A percentile compares a stretch with the other conserved stretches of the same genome.
phyloP scores from a whole-genome alignment of 1,284 basidiomycete genomes.

The Exobasidium cylindrosporum region DNA sequence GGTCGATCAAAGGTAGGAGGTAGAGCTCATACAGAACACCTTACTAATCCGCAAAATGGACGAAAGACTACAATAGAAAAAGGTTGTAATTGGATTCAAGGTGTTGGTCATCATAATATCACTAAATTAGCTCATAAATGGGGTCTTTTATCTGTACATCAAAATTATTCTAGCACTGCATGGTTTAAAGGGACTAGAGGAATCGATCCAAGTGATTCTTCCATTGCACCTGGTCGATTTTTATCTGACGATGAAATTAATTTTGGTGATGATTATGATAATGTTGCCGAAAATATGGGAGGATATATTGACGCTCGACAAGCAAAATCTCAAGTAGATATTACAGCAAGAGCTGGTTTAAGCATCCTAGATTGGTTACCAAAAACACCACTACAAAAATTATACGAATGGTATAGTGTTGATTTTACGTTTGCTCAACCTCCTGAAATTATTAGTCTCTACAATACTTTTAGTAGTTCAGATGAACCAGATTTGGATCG shows the following conservation, averaged over 20 bases:
- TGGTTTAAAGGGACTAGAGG: background rate
- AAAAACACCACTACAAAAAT: background rate
- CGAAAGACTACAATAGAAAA: background rate
- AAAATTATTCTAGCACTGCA: background rate
- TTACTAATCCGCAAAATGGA: background rate
- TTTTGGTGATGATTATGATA: background rate
- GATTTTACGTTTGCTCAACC: constrained; percentile 3
- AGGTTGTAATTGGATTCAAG: constrained; percentile 6
- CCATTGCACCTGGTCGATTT: background rate
- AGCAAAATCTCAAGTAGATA: background rate
- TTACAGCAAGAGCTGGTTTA: background rate
- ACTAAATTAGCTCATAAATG: background rate
- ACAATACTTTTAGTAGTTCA: background rate
- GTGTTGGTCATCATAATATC: background rate
- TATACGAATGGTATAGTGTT: background rate
- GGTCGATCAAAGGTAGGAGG: background rate
- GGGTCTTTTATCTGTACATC: background rate
- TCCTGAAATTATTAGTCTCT: background rate
- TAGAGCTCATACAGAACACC: background rate
- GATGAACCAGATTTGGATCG: background rate
- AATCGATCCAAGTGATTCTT: background rate
- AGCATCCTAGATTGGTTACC: background rate
- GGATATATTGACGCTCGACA: background rate
- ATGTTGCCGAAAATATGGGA: background rate
- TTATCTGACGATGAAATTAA: background rate